A percentile compares a stretch with the other conserved stretches of the same genome.
Conservation (phyloP, 208 protist species). For the Trypanosoma grayi region DNA sequence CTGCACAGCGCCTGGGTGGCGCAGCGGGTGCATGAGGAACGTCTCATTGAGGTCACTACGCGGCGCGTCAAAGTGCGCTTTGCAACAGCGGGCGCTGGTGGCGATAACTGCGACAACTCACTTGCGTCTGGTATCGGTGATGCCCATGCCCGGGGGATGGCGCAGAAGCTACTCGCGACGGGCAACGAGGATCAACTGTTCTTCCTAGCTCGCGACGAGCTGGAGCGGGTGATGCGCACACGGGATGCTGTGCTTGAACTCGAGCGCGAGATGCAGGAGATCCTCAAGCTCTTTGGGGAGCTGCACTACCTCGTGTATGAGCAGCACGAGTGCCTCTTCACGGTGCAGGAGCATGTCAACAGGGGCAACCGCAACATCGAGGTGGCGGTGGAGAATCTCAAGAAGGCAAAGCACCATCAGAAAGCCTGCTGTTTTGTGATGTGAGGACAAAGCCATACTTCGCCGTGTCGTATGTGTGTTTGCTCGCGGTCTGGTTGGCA, state of each 20-base stretch:
- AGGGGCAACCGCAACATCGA: slow-evolving; percentile 35
- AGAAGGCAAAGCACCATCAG: slow-evolving; percentile 8
- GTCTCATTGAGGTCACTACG: slow-evolving; percentile 8
- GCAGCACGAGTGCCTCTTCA: slow-evolving; percentile 8
- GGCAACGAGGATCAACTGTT: slow-evolving; percentile 20
- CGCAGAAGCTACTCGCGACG: slow-evolving; percentile 4
- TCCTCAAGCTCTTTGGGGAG: slow-evolving; percentile 19
- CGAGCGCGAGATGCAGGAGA: slow-evolving; percentile 22
- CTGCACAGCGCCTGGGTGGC: slow-evolving; percentile 5
- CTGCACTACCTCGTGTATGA: slow-evolving; percentile 17
- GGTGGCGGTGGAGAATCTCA: slow-evolving; percentile 22
- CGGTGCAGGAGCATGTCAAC: slow-evolving; percentile 29
- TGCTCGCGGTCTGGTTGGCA: too few relatives aligned
- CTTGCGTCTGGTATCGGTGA: not conserved
- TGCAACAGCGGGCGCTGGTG: not conserved
- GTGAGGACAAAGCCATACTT: not conserved
- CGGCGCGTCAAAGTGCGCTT: slow-evolving; percentile 17
- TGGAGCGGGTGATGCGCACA: slow-evolving; percentile 18
- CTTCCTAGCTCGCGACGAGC: slow-evolving; percentile 18
- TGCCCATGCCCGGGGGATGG: not conserved
- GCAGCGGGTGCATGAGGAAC: slow-evolving; percentile 5
- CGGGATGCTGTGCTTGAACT: slow-evolving; percentile 21
- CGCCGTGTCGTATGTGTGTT: not conserved
- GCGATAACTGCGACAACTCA: not conserved
- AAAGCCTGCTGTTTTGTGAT: slow-evolving; percentile 11